Base-by-base conservation (phyloP, 345 rosid species). In the Gynandropsis gynandra region DNA sequence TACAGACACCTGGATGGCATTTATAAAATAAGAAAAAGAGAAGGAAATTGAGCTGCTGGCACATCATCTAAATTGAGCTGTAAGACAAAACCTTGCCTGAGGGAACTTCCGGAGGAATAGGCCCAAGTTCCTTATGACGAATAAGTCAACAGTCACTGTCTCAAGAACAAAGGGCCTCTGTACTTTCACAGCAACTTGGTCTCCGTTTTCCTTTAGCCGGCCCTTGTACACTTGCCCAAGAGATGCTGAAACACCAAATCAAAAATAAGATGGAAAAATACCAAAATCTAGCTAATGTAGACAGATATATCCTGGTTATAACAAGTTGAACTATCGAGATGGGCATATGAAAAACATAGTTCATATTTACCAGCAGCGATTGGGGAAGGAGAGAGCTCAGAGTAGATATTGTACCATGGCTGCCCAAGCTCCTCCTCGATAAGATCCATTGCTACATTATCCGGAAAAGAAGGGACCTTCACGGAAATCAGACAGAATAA, bases 391-490 rank as follows among this genome's bases (percentile, higher is more conserved):
- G 98, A 87, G 36, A 87, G 89, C 67, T 84, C 96, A 7, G 96
- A 87, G 70, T 90, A 90, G 55, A 84, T 24, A 4, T 87, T 73
- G 1, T 73, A 77, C 96, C 96, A 90, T 40, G 95, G 98, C 63
- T 61, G 81, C 51, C 96, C 98, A 57, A 90, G 92, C 76, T 90
- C 96, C 81, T 90, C 89, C 58, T 84, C 78, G 16, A 90, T 63
- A 62, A 90, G 87, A 58, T 96, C 95, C 98, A 90, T 87, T 39
- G 96, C 98, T 27, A 90, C 71, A 76, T 84, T 95, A 69, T 84
- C 98, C 44, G 98, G 98, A 75, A 73, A 90, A 61, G 98, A 90
- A 72, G 98, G 98, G 58, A 90, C 98, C 98, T 90, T 74, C 67
- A 68, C 61, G 76, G 45, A 65, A 58, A 64, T 55, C 67, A 62